Evolutionary conservation across 352 stramenopile species (phyloP).

Genomic region (Pythium diclinum): DNA sequence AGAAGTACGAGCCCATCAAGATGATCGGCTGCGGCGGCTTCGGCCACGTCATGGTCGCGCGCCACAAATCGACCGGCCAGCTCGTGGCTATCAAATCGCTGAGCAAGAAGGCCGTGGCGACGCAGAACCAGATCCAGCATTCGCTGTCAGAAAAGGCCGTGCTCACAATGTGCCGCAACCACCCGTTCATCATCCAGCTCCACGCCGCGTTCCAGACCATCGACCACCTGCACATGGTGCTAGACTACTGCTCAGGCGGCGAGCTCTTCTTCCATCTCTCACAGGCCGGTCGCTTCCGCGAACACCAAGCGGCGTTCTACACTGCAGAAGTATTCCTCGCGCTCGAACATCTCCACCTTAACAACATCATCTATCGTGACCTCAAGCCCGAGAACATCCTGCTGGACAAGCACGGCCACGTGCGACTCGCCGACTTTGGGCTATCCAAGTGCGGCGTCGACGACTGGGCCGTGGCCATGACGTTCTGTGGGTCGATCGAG

Average conservation of each 20-base stretch:
- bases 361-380: slow-evolving; percentile 86
- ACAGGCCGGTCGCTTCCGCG: slow-evolving; percentile 63
- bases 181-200: slow-evolving; percentile 91
- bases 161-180: slow-evolving; percentile 83
- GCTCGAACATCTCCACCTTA: slow-evolving; percentile 68
- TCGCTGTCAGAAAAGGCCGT: slow-evolving; percentile 84
- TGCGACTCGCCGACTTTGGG: slow-evolving; percentile 90
- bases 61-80: slow-evolving; percentile 49
- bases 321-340: slow-evolving; percentile 82
- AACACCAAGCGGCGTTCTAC: slow-evolving; percentile 85
- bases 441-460: slow-evolving; percentile 72
- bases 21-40: slow-evolving; percentile 84
- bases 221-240: slow-evolving; percentile 65
- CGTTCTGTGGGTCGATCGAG: slow-evolving; percentile 87
- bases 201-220: slow-evolving; percentile 87
- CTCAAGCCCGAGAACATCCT: slow-evolving; percentile 92
- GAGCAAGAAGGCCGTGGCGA: slow-evolving; percentile 74
- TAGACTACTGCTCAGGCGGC: slow-evolving; percentile 74
- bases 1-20: slow-evolving; percentile 77
- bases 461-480: slow-evolving; percentile 59
- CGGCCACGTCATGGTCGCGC: slow-evolving; percentile 81
- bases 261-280: slow-evolving; percentile 88
- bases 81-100: slow-evolving; percentile 82
- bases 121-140: slow-evolving; percentile 84
- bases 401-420: slow-evolving; percentile 79